Base-by-base conservation (phyloP, 108 stramenopile species). In the Parietichytrium sp. region DNA sequence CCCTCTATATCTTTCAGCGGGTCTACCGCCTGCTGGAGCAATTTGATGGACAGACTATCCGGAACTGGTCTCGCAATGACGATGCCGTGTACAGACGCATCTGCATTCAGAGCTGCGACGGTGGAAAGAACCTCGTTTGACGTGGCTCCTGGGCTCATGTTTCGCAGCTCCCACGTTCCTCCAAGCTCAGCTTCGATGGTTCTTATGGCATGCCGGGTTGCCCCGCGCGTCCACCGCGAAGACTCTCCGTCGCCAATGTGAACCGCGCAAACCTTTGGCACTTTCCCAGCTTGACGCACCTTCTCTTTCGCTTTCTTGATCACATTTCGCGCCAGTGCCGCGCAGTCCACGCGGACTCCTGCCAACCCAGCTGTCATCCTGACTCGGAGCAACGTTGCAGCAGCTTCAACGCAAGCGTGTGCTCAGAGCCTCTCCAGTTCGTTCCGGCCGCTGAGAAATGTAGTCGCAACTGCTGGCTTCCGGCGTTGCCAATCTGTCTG, bases 1-100 rank as follows among this genome's bases (percentile, higher is more conserved):
- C 61, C 61, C 20, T 72, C 61, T 0, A 72, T 72, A 42, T 72
- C 61, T 42, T 72, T 72, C 38, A 72, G 61, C 33, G 61, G 61
- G 25, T 72, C 38, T 20, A 72, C 61, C 6, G 61, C 61, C 33
- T 72, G 61, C 61, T 72, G 61, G 38, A 72, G 20, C 6, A 72
- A 42, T 15, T 72, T 72, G 61, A 72, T 72, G 15, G 61, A 20
- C 29, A 72, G 61, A 12, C 15, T 10, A 31, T 72, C 61, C 13
- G 61, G 61, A 7, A 72, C 61, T n/a, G 61, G 61, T 10, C 61
- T 33, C 8, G 45, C 61, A 12, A 72, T 42, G 13, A 72, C 7
- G 33, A 72, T 20, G 33, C 61, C 61, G 20, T 33, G 38, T 10
- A 72, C 61, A 6, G 61, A 72, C 16, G 61, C 6, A 42, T 72